Base-by-base conservation (phyloP, 495 filamentous ascomycete genomes). In the Penicillium paxilli region DNA sequence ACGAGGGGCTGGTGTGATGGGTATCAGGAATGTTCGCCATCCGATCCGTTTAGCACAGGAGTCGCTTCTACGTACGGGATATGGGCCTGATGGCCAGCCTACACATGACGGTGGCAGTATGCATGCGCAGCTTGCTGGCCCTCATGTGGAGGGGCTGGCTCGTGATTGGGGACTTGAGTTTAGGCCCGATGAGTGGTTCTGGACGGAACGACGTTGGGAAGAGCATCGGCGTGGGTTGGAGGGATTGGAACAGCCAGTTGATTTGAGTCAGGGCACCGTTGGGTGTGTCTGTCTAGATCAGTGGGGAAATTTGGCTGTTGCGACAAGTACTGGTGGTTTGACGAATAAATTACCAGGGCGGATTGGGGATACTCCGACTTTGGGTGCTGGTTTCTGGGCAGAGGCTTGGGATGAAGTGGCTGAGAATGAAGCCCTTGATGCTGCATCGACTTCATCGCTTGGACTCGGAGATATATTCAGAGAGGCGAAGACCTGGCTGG, bases 311-410 rank as follows among this genome's bases (percentile, higher is more conserved):
- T 56, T 94, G 12, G 90, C 87, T 48, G 83, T 81, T 41, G 92
- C 91, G 6, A 96, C 92, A 1, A 92, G 87, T 55, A 96, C 92
- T 1, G 92, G 92, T 1, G 92, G 92, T 0, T 54, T 95, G 67
- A 96, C 91, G 17, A 96, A 96, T 60, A 96, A 96, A 73, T 64
- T 92, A 23, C 87, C 88, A 0, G 90, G 90, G 1, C 74, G 91
- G 11, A 87, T 96, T 54, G 92, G 92, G 0, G 92, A 96, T 67
- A 96, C 92, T 4, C 91, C 92, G 1, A 88, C 87, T 0, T 74
- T 92, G 12, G 92, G 92, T 3, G 89, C 91, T 2, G 91, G 91
- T 8, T 96, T 91, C 63, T 96, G 91, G 90, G 91, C 91, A 0
- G 91, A 95, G 68, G 81, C 90, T 49, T 95, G 88, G 87, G 72